Evolutionary conservation across 176 grass and related monocot species (phyloP), one percentile per base, ranked within the genome.

Genomic region (Oryza longistaminata): DNA sequence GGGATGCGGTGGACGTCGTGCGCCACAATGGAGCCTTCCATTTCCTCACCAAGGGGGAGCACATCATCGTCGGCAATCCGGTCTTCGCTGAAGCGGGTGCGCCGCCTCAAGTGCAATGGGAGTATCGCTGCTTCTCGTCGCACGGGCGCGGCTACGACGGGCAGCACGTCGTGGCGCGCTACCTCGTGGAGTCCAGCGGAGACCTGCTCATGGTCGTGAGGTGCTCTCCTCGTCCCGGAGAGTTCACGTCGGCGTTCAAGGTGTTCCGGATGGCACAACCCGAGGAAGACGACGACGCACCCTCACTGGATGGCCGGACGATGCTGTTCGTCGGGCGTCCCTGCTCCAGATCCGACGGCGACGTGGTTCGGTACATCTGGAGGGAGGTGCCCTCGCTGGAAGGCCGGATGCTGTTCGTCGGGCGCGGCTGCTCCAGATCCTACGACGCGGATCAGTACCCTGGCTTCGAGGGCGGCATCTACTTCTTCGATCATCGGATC

Each of bases 161-260:
- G 55, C 55, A 60, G 55, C 3, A 60, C 55, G 19, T 19, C 55
- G 19, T 4, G 7, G 55, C 55, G 55, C 55, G 55, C 55, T 60
- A 60, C 55, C 26, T 81, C 17, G 78, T 81, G 27, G 44, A 69
- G 11, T 81, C 78, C 64, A 0, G 26, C 11, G 29, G 17, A 17
- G 45, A 81, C 1, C 65, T 80, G 15, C 62, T 68, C 5, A 50
- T 81, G 78, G 78, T 81, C 17, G 17, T 69, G 3, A 68, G 45
- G 19, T 52, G 21, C 43, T 15, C 8, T 21, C 24, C 39, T 67
- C 0, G 5, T n/a, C 55, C 2, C 12, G 24, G 11, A 11, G 0
- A 4, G 21, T 31, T 8, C 9, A 42, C 68, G 19, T n/a, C 55
- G 7, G 34, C 1, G n/a, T 13, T 73, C 42, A 27, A 24, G 42